phyloP scores from a whole-genome alignment of 2,329 filamentous ascomycete species.

The Falciphora oryzae region DNA sequence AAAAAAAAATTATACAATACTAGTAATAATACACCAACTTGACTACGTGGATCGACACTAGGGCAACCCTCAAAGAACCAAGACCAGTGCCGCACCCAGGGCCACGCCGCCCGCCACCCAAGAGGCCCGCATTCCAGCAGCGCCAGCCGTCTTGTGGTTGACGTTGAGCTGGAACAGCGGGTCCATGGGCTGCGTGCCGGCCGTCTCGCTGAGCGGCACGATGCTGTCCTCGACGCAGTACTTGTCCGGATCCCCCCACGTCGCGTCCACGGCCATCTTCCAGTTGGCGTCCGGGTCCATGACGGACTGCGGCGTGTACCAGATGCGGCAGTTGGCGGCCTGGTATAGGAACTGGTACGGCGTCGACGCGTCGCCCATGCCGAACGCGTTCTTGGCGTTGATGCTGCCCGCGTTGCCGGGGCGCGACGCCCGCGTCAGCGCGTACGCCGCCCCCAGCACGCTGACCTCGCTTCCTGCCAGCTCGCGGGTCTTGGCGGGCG shows the following conservation, averaged over 20 bases:
- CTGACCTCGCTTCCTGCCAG: conserved; percentile 16
- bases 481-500: conserved; percentile 18
- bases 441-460: conserved; percentile 28
- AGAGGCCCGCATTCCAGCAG: not conserved
- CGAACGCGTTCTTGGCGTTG: conserved; percentile 32
- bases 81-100: not conserved
- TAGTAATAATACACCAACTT: not conserved
- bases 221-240: conserved; percentile 29
- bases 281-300: conserved; percentile 31
- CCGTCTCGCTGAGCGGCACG: conserved; percentile 16
- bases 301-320: conserved; percentile 49
- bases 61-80: not conserved
- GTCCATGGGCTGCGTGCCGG: not conserved
- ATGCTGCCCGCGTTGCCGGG: conserved; percentile 21
- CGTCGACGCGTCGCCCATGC: conserved; percentile 23
- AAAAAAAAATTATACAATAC: not conserved
- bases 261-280: conserved; percentile 31
- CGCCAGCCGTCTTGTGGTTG: not conserved
- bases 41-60: no score
- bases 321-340: conserved; percentile 55
- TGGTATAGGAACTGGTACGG: conserved; percentile 57
- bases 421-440: conserved; percentile 21
- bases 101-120: not conserved
- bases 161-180: conserved; percentile 8
- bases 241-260: conserved; percentile 25